Percentiles rank a stretch among this genome's conserved stretches.
Conservation (phyloP, 1,284 basidiomycete species). For the Inonotus hispidus region DNA sequence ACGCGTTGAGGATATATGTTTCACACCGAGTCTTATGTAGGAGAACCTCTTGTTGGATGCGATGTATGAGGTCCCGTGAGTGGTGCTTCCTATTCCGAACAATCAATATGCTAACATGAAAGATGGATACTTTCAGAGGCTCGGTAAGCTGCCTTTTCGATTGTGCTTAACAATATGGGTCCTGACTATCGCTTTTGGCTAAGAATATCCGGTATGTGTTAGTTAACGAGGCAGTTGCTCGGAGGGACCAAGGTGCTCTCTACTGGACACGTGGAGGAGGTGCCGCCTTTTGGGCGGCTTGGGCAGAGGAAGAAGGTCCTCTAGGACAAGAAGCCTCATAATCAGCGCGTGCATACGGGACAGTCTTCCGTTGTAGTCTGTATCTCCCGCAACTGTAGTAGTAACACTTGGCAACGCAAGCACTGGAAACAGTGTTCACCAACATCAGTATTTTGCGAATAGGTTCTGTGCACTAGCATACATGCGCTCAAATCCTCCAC, state of each 20-base stretch:
- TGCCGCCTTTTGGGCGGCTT: constrained; percentile 45
- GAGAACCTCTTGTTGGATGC: constrained; percentile 76
- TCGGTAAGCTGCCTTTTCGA: constrained; percentile 32
- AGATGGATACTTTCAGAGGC: constrained; percentile 29
- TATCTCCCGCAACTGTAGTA: neutral
- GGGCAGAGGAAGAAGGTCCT: constrained; percentile 45
- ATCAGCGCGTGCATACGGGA: neutral
- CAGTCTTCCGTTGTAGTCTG: neutral
- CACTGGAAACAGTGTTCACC: neutral
- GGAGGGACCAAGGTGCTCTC: constrained; percentile 42
- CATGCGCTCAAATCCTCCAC: constrained; percentile 5
- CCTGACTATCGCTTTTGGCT: constrained; percentile 7
- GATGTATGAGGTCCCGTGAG: constrained; percentile 91
- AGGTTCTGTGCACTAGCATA: neutral
- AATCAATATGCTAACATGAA: neutral
- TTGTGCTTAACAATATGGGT: neutral
- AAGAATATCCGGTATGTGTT: constrained; percentile 60
- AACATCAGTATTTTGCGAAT: neutral
- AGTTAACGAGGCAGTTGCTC: constrained; percentile 49
- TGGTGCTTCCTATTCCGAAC: constrained; percentile 23
- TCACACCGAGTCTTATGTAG: constrained; percentile 32
- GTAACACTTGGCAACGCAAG: neutral
- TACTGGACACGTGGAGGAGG: constrained; percentile 61
- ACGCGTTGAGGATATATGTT: constrained; percentile 12
- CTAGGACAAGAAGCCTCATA: neutral